These are phyloP conservation scores for Fimicolochytrium jonesii DNA, from an alignment of 192 early-diverging fungal species.

Conservation along the genomic window DNA sequence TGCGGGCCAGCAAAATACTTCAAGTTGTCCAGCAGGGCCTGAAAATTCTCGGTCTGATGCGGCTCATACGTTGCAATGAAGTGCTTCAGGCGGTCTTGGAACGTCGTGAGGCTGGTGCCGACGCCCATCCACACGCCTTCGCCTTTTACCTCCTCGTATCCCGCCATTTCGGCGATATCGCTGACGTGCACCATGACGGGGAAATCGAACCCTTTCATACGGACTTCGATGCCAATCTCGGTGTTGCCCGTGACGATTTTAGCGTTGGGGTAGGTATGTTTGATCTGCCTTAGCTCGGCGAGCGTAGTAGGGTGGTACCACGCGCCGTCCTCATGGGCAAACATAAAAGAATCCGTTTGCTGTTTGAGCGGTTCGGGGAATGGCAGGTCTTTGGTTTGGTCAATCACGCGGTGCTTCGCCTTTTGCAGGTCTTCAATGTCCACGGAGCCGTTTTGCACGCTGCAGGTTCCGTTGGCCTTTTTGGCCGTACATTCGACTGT, in stretches of 20 bases:
- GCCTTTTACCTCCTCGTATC: conserved; percentile 32
- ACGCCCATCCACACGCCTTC: conserved; percentile 50
- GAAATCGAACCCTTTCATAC: conserved; percentile 68
- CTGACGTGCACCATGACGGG: conserved; percentile 58
- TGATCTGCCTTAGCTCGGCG: conserved; percentile 23
- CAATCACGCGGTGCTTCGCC: background rate
- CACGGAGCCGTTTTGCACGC: conserved; percentile 7
- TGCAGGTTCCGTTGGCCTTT: conserved; percentile 24
- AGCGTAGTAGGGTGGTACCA: conserved; percentile 49
- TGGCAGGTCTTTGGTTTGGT: conserved; percentile 7
- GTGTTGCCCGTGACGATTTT: conserved; percentile 82
- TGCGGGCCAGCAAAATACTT: conserved; percentile 80
- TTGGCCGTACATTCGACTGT: conserved; percentile 13
- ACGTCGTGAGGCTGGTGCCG: conserved; percentile 58
- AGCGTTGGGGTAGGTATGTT: conserved; percentile 53
- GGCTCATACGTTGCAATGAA: conserved; percentile 8
- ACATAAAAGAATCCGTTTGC: conserved; percentile 35
- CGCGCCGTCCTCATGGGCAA: conserved; percentile 39
- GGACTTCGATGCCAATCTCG: conserved; percentile 74
- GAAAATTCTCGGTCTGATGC: conserved; percentile 37
- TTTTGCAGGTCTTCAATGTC: conserved; percentile 36
- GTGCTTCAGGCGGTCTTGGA: conserved; percentile 40
- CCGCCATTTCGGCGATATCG: conserved; percentile 67
- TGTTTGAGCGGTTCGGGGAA: conserved; percentile 29
- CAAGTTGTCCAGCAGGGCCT: conserved; percentile 68